Evolutionary conservation across 345 rosid species (phyloP).

Genomic region (Cardamine chenopodiifolia): DNA sequence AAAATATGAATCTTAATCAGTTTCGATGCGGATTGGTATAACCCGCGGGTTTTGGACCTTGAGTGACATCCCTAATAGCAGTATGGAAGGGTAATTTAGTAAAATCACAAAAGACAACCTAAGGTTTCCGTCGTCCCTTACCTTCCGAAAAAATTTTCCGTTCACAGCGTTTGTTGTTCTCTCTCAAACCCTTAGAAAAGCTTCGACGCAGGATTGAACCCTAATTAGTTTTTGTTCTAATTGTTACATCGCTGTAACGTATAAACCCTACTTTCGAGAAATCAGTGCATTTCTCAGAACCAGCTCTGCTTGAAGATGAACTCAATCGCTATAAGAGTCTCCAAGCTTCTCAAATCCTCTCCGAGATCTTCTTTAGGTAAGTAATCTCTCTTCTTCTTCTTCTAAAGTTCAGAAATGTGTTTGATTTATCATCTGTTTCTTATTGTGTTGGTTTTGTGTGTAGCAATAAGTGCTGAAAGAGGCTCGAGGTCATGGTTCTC

Average conservation of each 20-base stretch:
- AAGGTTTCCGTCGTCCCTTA: constrained; percentile 16
- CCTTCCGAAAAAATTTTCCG: not conserved
- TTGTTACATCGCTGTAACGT: not conserved
- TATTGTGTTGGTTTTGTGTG: constrained; percentile 10
- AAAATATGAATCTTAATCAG: too few relatives aligned
- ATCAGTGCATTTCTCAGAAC: not conserved
- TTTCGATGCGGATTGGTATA: too few relatives aligned
- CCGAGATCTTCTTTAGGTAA: constrained; percentile 29
- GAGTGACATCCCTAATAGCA: too few relatives aligned
- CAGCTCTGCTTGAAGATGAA: constrained; percentile 24
- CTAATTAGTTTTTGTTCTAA: not conserved
- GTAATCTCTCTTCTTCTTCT: not conserved
- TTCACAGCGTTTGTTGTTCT: not conserved
- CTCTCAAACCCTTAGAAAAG: not conserved
- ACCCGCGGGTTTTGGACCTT: too few relatives aligned
- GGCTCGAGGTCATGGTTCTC: constrained; percentile 34
- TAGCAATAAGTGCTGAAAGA: constrained; percentile 26
- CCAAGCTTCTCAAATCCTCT: constrained; percentile 33
- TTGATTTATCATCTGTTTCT: constrained; percentile 2
- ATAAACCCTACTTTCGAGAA: constrained; percentile 1
- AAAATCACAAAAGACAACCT: not conserved
- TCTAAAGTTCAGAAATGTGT: not conserved
- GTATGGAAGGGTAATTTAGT: not conserved
- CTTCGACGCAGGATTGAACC: not conserved
- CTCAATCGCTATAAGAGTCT: constrained; percentile 29